These are phyloP conservation scores for Phlegmacium glaucopus DNA, from an alignment of 768 basidiomycete genomes.

Conservation along the genomic window DNA sequence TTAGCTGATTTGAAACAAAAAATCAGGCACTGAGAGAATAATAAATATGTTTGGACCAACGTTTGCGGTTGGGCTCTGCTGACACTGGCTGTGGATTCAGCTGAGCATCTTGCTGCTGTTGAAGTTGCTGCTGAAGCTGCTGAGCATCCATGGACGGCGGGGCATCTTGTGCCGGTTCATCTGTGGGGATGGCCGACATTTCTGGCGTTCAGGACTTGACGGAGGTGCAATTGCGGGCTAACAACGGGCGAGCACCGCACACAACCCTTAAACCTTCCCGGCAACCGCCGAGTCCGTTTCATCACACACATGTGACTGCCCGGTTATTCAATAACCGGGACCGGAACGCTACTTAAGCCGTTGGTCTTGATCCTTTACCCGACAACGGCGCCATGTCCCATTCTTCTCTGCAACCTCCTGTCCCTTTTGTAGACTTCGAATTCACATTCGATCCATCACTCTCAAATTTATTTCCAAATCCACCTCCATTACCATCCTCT, in stretches of 20 bases:
- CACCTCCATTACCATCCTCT: slow-evolving; percentile 62
- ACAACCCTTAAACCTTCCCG: slow-evolving; percentile 15
- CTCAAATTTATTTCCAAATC: slow-evolving; percentile 55
- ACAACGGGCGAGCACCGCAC: slow-evolving; percentile 22
- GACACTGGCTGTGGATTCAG: slow-evolving; percentile 22
- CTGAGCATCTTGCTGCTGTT: slow-evolving; percentile 35
- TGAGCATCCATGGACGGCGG: slow-evolving; percentile 57
- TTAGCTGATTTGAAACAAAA: slow-evolving; percentile 48
- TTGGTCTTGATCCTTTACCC: neutral
- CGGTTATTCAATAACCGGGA: neutral
- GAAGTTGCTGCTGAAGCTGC: slow-evolving; percentile 52
- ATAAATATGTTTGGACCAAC: slow-evolving; percentile 36
- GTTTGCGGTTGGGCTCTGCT: slow-evolving; percentile 55
- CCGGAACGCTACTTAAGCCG: no score
- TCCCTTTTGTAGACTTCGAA: slow-evolving; percentile 65
- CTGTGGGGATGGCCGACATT: slow-evolving; percentile 77
- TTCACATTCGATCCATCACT: slow-evolving; percentile 67
- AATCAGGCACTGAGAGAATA: slow-evolving; percentile 13
- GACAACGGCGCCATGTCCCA: slow-evolving; percentile 20
- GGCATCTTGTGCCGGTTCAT: slow-evolving; percentile 55
- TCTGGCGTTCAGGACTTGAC: slow-evolving; percentile 14
- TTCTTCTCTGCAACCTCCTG: slow-evolving; percentile 45
- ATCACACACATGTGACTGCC: slow-evolving; percentile 7
- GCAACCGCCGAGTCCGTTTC: slow-evolving; percentile 13
- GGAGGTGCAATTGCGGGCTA: slow-evolving; percentile 22